These are phyloP conservation scores for Chlorella sp. DNA, from an alignment of 139 green algal genomes.

Conservation along the genomic window DNA sequence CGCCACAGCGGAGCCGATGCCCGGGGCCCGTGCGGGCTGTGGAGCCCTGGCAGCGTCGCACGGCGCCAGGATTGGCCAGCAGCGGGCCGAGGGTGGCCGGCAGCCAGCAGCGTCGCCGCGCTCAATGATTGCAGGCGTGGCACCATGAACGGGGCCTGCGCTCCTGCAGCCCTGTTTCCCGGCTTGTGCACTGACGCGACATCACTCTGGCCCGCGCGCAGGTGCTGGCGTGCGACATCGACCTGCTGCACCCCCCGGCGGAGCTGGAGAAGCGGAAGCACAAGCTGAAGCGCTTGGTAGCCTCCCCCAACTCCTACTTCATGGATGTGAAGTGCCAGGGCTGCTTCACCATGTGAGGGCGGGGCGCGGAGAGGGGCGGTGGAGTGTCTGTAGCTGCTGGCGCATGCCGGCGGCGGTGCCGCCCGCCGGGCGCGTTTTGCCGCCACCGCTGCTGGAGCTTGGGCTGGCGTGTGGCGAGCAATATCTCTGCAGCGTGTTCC, in stretches of 20 bases:
- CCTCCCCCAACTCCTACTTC: slow-evolving; percentile 91
- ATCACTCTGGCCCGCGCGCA: not conserved
- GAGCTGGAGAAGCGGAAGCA: slow-evolving; percentile 96
- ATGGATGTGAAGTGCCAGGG: slow-evolving; percentile 98
- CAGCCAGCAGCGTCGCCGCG: not conserved
- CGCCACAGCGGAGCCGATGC: no score
- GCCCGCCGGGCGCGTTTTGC: no score
- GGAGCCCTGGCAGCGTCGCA: not conserved
- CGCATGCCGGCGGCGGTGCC: no score
- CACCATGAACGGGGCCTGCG: no score
- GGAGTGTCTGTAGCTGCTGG: no score
- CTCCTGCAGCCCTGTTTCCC: no score
- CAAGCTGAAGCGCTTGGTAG: slow-evolving; percentile 97
- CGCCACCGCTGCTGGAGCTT: no score
- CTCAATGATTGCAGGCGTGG: not conserved
- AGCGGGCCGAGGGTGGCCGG: not conserved
- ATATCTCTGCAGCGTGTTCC: no score
- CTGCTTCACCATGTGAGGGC: slow-evolving; percentile 92
- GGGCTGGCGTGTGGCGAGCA: no score
- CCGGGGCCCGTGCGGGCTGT: no score
- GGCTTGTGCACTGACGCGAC: not conserved
- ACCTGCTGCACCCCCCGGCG: slow-evolving; percentile 96
- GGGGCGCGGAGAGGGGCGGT: not conserved
- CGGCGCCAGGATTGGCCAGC: not conserved
- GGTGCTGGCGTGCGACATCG: slow-evolving; percentile 88